Base-by-base conservation (phyloP, 1,284 basidiomycete genomes). In the Ceratobasidium theobromae region DNA sequence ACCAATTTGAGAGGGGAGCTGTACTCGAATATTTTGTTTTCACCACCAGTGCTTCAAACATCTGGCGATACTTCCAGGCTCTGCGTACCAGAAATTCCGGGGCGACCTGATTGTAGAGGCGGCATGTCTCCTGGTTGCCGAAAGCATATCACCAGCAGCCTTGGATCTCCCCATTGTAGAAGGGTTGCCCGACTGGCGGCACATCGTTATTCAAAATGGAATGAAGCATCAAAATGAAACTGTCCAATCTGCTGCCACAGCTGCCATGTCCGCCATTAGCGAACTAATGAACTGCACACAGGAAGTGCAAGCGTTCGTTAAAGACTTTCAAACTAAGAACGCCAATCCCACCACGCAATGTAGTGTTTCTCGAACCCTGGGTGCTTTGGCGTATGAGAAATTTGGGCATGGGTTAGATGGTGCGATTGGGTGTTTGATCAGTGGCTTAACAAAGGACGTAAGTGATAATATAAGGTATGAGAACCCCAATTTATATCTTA, bases 231-330 rank as follows among this genome's bases (percentile, higher is more conserved):
- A 84, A 66, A 85, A 81, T 66, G 74, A 76, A 1, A 72, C 77
- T 18, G 90, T 91, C 0, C 96, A 97, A 75, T 84, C 87, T 69
- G 86, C 87, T 2, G 86, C 88, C 54, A 84, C 91, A 28, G 73
- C 74, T 41, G 86, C 89, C 32, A 76, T 95, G 77, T 79, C 81
- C 4, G 74, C 80, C 5, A 78, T 92, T 67, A 95, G 92, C 74
- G 77, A 76, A 46, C 78, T 91, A 1, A 79, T 82, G 28, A 86
- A 91, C 71, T 88, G 86, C 69, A 81, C 84, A 5, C 71, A 74
- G 25, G 80, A 86, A 65, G 79, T 93, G 18, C 77, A 81, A 71
- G 90, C 86, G 73, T 79, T 91, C 73, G 86, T 93, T 66, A 76
- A 76, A 66, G 89, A 92, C 65, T 84, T 92, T 70, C 79, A 77